Base-by-base conservation (phyloP, 208 protist species). In the Leishmania tarentolae region DNA sequence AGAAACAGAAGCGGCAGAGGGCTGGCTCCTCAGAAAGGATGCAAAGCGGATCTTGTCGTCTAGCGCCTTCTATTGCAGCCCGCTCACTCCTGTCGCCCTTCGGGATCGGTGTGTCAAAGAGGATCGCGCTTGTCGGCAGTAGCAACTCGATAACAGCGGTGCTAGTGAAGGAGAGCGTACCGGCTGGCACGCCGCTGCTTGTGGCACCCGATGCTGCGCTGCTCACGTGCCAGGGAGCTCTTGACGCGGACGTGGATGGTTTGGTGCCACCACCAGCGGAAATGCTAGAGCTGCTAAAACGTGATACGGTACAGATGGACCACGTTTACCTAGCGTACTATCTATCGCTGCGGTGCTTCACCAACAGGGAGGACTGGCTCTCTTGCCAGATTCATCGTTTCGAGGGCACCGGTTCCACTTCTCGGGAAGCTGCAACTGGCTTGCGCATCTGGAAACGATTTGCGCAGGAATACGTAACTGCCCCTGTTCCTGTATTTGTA, bases 191-290 rank as follows among this genome's bases (percentile, higher is more conserved):
- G 6, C 42, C 78, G 0, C 72, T 88, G 24, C 76, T 84, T 13
- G 46, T 91, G 9, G 15, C 86, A 6, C 75, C 87, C 11, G 87
- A 86, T 35, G 37, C 79, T 2, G 82, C 81, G 8, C 42, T 91
- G n/a, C 80, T 83, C 70, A 80, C 76, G 6, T 68, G 83, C 70
- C 84, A 87, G 53, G 69, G 63, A 21, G 73, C 84, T 1, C 66
- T 87, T 7, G 87, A 91, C 52, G 79, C 82, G 1, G 85, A 88
- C 37, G 73, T 65, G 57, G 80, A 88, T 78, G 82, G 87, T 7
- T 77, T 88, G 37, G 83, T 88, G 46, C 84, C 87, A 9, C 81
- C 85, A 15, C 84, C 84, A 2, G 82, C 66, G 21, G 84, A 86
- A 37, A 86, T 91, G 79, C 35, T 91, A 31, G 71, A 70, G 28